Conservation (phyloP, 441 rosid species). For the Gossypium schwendimanii region DNA sequence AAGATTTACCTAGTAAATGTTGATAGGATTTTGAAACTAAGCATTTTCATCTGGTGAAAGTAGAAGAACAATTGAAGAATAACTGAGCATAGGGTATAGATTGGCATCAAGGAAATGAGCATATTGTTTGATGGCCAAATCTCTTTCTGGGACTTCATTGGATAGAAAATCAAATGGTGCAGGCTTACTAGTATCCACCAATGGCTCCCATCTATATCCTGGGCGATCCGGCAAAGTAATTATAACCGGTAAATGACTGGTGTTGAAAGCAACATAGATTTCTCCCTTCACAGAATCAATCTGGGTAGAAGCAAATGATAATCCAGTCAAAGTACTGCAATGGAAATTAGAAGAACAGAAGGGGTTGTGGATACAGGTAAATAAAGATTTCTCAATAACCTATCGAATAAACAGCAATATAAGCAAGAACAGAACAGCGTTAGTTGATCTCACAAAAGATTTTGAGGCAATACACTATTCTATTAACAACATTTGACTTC, state of each 20-base stretch:
- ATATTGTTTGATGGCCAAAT: conserved; percentile 54
- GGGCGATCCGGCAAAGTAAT: conserved; percentile 66
- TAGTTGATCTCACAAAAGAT: neutral
- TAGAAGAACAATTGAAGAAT: conserved; percentile 70
- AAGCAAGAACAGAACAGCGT: neutral
- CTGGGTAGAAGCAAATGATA: conserved; percentile 29
- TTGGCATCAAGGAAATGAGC: conserved; percentile 71
- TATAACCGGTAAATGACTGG: conserved; percentile 63
- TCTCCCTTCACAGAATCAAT: conserved; percentile 65
- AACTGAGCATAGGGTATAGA: conserved; percentile 85
- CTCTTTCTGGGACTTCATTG: conserved; percentile 46
- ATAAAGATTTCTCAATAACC: neutral
- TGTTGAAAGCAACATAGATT: conserved; percentile 74
- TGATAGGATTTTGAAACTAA: neutral
- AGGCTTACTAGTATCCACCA: conserved; percentile 83
- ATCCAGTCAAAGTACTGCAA: neutral
- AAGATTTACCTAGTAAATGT: neutral
- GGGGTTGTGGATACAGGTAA: neutral
- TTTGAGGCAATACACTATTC: neutral
- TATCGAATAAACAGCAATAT: neutral
- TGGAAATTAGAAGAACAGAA: neutral
- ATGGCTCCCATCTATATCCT: conserved; percentile 77
- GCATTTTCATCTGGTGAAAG: conserved; percentile 35
- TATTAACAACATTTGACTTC: neutral
- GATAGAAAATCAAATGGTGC: conserved; percentile 75